Conservation (phyloP, 2,329 filamentous ascomycete species). For the Phaeosphaeria sp. region DNA sequence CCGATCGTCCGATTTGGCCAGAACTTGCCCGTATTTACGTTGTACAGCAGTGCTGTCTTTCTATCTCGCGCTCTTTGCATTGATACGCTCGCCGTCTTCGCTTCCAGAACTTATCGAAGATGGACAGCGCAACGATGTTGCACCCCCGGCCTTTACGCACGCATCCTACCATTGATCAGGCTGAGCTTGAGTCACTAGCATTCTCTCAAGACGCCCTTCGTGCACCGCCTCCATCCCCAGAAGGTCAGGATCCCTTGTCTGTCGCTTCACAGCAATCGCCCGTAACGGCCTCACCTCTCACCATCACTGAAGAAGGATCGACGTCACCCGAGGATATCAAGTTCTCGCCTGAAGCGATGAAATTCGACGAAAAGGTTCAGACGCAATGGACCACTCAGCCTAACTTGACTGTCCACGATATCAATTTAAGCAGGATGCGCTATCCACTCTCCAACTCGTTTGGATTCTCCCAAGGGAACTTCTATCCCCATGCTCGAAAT, state of each 20-base stretch:
- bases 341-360: constrained; percentile 16
- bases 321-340: constrained; percentile 8
- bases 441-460: constrained; percentile 21
- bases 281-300: constrained; percentile 17
- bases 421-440: constrained; percentile 15
- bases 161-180: constrained; percentile 26
- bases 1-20: constrained; percentile 19
- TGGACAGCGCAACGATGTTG: constrained; percentile 40
- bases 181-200: constrained; percentile 23
- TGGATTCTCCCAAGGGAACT: constrained; percentile 5
- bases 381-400: constrained; percentile 32
- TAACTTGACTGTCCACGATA: constrained; percentile 14
- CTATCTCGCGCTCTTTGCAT: constrained; percentile 20
- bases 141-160: constrained; percentile 36
- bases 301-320: constrained; percentile 18
- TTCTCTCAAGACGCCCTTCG: constrained; percentile 24
- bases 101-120: constrained; percentile 22
- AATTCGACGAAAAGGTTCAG: constrained; percentile 17
- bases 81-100: constrained; percentile 23
- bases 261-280: constrained; percentile 16
- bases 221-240: constrained; percentile 21
- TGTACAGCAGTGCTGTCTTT: constrained; percentile 40
- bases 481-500: constrained; percentile 28
- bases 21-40: constrained; percentile 32
- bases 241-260: constrained; percentile 18